phyloP scores from a whole-genome alignment of 176 grass and related monocot species.

The Miscanthus lutarioriparius region DNA sequence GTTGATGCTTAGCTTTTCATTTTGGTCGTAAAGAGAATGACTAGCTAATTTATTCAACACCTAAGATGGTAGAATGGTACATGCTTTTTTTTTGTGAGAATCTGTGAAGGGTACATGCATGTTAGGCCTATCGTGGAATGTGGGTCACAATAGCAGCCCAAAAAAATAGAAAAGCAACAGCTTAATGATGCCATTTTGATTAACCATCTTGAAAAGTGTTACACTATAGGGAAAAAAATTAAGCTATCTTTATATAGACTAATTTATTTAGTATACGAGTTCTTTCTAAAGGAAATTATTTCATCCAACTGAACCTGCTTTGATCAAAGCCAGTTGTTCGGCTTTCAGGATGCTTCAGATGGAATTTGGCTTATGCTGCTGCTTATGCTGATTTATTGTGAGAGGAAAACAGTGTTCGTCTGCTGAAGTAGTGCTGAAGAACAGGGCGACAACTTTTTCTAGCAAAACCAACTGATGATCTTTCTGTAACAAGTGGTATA shows the following conservation, averaged over 20 bases:
- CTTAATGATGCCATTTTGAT: neutral
- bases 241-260: neutral
- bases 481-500: neutral
- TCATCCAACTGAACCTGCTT: neutral
- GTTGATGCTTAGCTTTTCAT: neutral
- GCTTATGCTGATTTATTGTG: too few species aligned
- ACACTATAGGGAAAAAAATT: neutral
- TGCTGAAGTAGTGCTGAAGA: too few species aligned
- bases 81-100: too few species aligned
- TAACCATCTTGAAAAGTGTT: neutral
- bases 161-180: neutral
- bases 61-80: neutral
- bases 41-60: neutral
- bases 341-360: neutral
- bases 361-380: too few species aligned
- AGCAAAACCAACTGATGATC: neutral
- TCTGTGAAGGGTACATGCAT: constrained; percentile 2
- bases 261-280: neutral
- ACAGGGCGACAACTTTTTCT: neutral
- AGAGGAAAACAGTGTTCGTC: too few species aligned
- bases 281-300: neutral
- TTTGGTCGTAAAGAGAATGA: neutral
- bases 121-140: constrained; percentile 37
- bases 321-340: neutral
- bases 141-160: constrained; percentile 24